These are phyloP conservation scores for Isoetes engelmannii DNA, from an alignment of 83 land plant genomes.

Conservation along the genomic window DNA sequence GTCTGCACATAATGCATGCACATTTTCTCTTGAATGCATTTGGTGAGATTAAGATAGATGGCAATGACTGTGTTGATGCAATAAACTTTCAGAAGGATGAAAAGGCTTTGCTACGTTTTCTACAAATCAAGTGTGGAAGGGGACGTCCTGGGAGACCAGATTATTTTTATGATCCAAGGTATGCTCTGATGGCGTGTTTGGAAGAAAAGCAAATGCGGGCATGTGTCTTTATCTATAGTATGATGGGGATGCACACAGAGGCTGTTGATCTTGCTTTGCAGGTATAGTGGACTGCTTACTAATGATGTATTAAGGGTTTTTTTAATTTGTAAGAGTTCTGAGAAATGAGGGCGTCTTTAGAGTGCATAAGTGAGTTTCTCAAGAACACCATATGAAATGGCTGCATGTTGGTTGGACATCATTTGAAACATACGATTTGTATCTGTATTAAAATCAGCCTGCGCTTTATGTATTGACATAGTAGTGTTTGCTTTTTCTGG, in stretches of 20 bases:
- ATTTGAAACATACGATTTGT: background rate
- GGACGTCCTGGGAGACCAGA: slow-evolving; percentile 69
- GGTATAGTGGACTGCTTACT: slow-evolving; percentile 29
- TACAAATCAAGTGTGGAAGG: slow-evolving; percentile 81
- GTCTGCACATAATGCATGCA: too few relatives aligned
- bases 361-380: too few relatives aligned
- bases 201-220: slow-evolving; percentile 87
- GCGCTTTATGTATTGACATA: background rate
- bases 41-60: too few relatives aligned
- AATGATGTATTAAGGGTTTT: too few relatives aligned
- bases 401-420: too few relatives aligned
- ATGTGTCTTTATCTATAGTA: slow-evolving; percentile 90
- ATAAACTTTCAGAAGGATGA: slow-evolving; percentile 55
- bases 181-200: slow-evolving; percentile 79
- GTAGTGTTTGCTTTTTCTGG: background rate
- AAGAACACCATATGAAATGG: too few relatives aligned
- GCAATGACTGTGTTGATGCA: too few relatives aligned
- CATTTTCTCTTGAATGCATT: too few relatives aligned
- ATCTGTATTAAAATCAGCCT: background rate
- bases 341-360: too few relatives aligned
- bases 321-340: too few relatives aligned
- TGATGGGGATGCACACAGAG: slow-evolving; percentile 99
- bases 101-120: slow-evolving; percentile 63
- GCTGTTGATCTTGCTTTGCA: slow-evolving; percentile 94
- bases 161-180: slow-evolving; percentile 91